Evolutionary conservation across 2,329 filamentous ascomycete genomes (phyloP).

Genomic region (Aureobasidium mangrovei): DNA sequence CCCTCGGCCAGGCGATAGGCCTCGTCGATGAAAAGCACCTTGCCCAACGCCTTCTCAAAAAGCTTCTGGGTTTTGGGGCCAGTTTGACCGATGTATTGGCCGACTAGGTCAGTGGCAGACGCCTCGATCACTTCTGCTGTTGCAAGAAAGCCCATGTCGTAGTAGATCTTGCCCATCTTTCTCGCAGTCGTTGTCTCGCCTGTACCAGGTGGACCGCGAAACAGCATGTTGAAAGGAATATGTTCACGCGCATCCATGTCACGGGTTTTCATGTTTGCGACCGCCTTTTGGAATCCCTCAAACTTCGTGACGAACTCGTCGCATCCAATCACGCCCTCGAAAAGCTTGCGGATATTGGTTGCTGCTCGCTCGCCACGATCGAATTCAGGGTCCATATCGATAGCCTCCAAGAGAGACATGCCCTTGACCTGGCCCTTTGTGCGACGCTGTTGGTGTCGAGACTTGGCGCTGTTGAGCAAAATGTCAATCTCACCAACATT

Average conservation of each 20-base stretch:
- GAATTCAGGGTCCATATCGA: background rate
- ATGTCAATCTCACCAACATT: background rate
- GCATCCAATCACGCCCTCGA: background rate
- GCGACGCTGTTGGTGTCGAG: background rate
- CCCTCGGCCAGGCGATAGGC: constrained; percentile 57
- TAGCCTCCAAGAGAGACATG: background rate
- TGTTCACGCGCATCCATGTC: background rate
- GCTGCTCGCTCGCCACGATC: background rate
- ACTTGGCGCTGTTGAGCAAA: background rate
- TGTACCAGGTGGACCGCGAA: constrained; percentile 38
- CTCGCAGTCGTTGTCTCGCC: constrained; percentile 65
- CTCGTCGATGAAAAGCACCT: constrained; percentile 62
- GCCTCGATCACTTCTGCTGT: constrained; percentile 53
- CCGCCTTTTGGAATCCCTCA: background rate
- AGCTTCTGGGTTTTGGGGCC: constrained; percentile 55
- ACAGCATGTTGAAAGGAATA: background rate
- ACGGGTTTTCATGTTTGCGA: background rate
- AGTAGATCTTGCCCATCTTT: constrained; percentile 69
- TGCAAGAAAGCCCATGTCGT: constrained; percentile 61
- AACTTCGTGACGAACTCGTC: background rate
- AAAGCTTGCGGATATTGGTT: background rate
- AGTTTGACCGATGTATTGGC: constrained; percentile 60
- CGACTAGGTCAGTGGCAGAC: constrained; percentile 61
- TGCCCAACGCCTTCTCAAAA: constrained; percentile 44
- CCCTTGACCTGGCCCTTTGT: background rate